Evolutionary conservation across 345 rosid genomes (phyloP).

Genomic region (Sonneratia alba): DNA sequence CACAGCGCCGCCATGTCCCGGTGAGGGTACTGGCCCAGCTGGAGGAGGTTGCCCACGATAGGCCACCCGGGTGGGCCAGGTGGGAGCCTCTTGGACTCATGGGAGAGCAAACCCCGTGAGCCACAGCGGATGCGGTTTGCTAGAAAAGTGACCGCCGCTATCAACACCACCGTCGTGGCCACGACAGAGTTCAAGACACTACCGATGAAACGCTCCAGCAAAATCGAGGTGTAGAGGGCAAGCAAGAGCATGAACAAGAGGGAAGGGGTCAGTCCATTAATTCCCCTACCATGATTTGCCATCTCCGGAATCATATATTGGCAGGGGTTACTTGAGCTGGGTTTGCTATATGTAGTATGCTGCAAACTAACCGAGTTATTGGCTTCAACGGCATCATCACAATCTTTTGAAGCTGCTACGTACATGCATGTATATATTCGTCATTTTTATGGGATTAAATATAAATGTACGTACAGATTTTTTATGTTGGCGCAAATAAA

Average conservation of each 20-base stretch:
- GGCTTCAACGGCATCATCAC: no score
- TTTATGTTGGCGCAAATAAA: no score
- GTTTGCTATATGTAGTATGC: no score
- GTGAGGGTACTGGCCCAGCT: slow-evolving; percentile 61
- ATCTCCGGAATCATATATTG: background rate
- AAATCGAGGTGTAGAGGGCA: background rate
- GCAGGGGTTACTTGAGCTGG: no score
- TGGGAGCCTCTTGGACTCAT: slow-evolving; percentile 31
- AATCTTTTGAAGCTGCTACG: no score
- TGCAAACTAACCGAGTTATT: no score
- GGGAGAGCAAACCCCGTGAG: background rate
- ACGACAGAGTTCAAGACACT: slow-evolving; percentile 10
- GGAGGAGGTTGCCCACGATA: slow-evolving; percentile 75
- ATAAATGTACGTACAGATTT: no score
- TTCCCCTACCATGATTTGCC: background rate
- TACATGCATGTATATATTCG: no score
- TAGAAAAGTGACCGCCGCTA: background rate
- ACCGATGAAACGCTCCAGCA: no score
- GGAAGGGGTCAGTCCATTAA: background rate
- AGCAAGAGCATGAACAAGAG: background rate
- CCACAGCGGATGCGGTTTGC: background rate
- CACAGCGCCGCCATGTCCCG: slow-evolving; percentile 60
- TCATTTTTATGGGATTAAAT: no score
- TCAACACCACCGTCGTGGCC: background rate
- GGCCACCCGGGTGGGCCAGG: slow-evolving; percentile 87